These are phyloP conservation scores for Epichloe uncinata DNA, from an alignment of 2,329 filamentous ascomycete species.

Conservation along the genomic window DNA sequence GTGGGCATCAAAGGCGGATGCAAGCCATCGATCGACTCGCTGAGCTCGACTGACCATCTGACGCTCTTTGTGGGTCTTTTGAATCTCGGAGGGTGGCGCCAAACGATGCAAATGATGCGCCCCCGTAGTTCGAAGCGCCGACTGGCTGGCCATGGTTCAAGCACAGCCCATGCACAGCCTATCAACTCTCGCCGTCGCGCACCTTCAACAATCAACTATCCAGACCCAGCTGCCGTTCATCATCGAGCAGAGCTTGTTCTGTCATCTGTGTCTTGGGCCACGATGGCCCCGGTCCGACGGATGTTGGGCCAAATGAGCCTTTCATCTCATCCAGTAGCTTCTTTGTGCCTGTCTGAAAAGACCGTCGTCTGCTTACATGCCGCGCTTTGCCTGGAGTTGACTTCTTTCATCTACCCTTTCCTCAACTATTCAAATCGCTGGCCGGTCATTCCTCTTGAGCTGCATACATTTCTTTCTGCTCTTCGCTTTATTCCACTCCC, in stretches of 20 bases:
- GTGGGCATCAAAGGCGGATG: conserved; percentile 12
- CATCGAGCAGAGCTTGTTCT: conserved; percentile 5
- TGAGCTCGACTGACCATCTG: conserved; percentile 21
- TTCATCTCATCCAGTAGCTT: background rate
- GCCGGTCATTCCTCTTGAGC: conserved; percentile 6
- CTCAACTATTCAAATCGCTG: conserved; percentile 7
- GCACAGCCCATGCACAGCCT: conserved; percentile 13
- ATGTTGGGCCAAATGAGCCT: conserved; percentile 10
- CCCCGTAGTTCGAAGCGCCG: conserved; percentile 21
- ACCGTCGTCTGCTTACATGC: background rate
- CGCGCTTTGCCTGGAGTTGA: conserved; percentile 4
- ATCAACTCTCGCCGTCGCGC: conserved; percentile 17
- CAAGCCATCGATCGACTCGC: conserved; percentile 33
- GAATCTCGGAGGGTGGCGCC: conserved; percentile 23
- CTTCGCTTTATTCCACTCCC: background rate
- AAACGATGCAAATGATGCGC: conserved; percentile 23
- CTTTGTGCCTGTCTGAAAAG: conserved; percentile 4
- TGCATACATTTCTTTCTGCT: conserved; percentile 8
- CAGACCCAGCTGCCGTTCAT: conserved; percentile 9
- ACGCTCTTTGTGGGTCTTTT: conserved; percentile 23
- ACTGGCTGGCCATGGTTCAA: conserved; percentile 16
- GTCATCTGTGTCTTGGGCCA: conserved; percentile 6
- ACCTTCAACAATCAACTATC: conserved; percentile 13
- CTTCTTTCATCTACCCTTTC: conserved; percentile 4
- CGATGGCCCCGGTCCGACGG: too few species aligned